phyloP scores from a whole-genome alignment of 495 filamentous ascomycete species.

The Apiosordaria backusii region DNA sequence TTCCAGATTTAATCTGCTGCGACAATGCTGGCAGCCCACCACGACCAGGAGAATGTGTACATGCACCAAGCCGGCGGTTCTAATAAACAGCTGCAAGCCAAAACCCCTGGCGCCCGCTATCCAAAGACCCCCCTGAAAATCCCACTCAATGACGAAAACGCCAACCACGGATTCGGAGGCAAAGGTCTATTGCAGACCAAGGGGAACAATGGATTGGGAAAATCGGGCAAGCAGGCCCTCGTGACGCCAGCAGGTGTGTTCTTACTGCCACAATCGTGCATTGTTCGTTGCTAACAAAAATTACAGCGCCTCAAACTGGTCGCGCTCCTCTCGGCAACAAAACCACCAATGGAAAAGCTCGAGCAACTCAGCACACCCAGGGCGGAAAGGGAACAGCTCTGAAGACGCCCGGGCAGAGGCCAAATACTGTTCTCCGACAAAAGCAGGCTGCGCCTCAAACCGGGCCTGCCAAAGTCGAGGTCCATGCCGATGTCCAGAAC shows the following conservation, averaged over 20 bases:
- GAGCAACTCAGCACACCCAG: constrained; percentile 54
- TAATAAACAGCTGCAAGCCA: constrained; percentile 71
- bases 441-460: constrained; percentile 43
- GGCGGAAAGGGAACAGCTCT: constrained; percentile 38
- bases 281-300: constrained; percentile 26
- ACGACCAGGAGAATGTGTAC: constrained; percentile 86
- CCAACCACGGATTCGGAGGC: constrained; percentile 54
- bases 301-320: constrained; percentile 56
- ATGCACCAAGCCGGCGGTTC: constrained; percentile 70
- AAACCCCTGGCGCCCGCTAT: constrained; percentile 72
- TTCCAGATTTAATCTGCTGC: constrained; percentile 13
- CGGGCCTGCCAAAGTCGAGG: constrained; percentile 44
- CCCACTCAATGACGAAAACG: constrained; percentile 84
- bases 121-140: constrained; percentile 84
- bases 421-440: constrained; percentile 32
- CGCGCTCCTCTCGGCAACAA: constrained; percentile 87
- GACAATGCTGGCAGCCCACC: constrained; percentile 68
- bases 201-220: constrained; percentile 52
- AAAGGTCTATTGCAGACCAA: constrained; percentile 57
- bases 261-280: neutral
- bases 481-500: constrained; percentile 36
- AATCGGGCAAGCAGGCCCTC: constrained; percentile 51
- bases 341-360: constrained; percentile 91
- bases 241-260: constrained; percentile 61
- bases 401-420: constrained; percentile 16